Base-by-base conservation (phyloP, 306 rosid genomes). In the Fragaria nilgerrensis region DNA sequence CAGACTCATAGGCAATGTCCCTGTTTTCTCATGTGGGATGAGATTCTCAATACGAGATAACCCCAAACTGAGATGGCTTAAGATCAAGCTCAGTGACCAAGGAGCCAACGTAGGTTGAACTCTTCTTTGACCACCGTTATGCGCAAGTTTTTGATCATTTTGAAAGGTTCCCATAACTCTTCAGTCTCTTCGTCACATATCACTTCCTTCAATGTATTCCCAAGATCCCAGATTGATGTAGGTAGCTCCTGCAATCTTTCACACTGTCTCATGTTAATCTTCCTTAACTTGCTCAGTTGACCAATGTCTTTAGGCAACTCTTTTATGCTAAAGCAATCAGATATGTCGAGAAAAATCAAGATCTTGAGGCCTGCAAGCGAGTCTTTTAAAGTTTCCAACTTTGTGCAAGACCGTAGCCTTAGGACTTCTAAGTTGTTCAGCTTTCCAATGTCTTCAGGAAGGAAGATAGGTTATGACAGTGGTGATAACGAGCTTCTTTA, bases 361-460 rank as follows among this genome's bases (percentile, higher is more conserved):
- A 10, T 58, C 64, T 58, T 23, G 36, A 58, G 34, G 34, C 23
- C 4, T 4, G 29, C 11, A 9, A 58, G 25, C 36, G 64, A 58
- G 16, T 12, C 32, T 0, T 58, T 12, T 11, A 23, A 4, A 58
- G 16, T 11, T 58, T 58, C 34, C 34, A 58, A 36, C 36, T 2
- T 11, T 58, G 64, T 58, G 64, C 64, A 58, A 58, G 64, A 58
- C 34, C 34, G 34, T 58, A 58, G 32, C 64, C 64, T 58, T 58
- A 22, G 64, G 32, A 58, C 64, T 58, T 58, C 34, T 23, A 58
- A 58, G 16, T 22, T 58, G 6, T 1, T 9, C 64, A 58, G 34
- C 36, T 58, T 58, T 58, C 64, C 64, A 58, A 22, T 58, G 17
- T 25, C 34, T 23, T 11, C 34, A 23, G 64, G 64, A 58, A 58